These are phyloP conservation scores for Nakazawaea holstii DNA, from an alignment of 805 yeast species.

Conservation along the genomic window DNA sequence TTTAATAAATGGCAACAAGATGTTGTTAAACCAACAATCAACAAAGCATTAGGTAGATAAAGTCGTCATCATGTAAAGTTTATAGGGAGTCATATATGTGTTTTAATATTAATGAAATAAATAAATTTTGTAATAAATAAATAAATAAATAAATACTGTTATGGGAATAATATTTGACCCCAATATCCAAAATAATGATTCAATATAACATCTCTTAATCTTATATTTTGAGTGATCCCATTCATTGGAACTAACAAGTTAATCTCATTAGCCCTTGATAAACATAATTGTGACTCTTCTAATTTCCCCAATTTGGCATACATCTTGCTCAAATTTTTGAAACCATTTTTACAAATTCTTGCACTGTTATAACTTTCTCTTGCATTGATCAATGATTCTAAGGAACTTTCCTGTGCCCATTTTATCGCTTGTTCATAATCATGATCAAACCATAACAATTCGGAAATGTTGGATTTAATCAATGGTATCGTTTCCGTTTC, in stretches of 20 bases:
- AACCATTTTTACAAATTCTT: slow-evolving; percentile 30
- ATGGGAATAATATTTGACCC: slow-evolving; percentile 28
- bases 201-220: slow-evolving; percentile 27
- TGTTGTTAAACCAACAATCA: slow-evolving; percentile 51
- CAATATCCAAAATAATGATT: slow-evolving; percentile 28
- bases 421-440: slow-evolving; percentile 29
- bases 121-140: background rate
- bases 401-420: slow-evolving; percentile 33
- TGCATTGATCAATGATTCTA: slow-evolving; percentile 24
- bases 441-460: slow-evolving; percentile 32
- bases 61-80: too few relatives aligned
- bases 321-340: slow-evolving; percentile 30
- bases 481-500: slow-evolving; percentile 28
- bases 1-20: slow-evolving; percentile 48
- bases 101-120: background rate
- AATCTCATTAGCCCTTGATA: slow-evolving; percentile 19
- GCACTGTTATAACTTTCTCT: slow-evolving; percentile 30
- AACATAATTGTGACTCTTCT: slow-evolving; percentile 22
- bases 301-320: slow-evolving; percentile 23
- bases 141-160: slow-evolving; percentile 2
- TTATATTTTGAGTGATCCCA: slow-evolving; percentile 13
- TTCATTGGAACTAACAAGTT: slow-evolving; percentile 23
- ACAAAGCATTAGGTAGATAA: slow-evolving; percentile 60
- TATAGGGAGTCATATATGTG: too few relatives aligned
- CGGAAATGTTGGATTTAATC: slow-evolving; percentile 36